Conservation (phyloP, 2,329 filamentous ascomycete species). For the Cladosporium sp. region DNA sequence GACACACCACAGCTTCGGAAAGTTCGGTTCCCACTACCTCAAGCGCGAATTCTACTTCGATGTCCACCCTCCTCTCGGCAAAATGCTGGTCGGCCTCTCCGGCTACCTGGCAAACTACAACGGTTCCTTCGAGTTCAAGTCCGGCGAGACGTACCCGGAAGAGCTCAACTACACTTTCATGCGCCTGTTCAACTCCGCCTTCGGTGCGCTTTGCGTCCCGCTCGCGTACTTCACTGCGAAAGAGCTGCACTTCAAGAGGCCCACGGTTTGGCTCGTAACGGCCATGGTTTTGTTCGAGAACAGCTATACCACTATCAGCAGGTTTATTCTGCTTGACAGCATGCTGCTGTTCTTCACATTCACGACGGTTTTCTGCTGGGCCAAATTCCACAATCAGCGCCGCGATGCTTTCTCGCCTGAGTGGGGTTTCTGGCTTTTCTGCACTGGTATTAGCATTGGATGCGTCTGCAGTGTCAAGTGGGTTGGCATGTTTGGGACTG, state of each 20-base stretch:
- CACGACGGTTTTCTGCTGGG: slow-evolving; percentile 93
- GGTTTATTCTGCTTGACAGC: slow-evolving; percentile 95
- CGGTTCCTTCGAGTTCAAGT: slow-evolving; percentile 99
- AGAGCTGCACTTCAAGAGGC: slow-evolving; percentile 78
- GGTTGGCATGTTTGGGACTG: slow-evolving; percentile 92
- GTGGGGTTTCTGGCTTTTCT: slow-evolving; percentile 91
- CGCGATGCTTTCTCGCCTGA: slow-evolving; percentile 79
- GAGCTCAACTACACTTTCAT: slow-evolving; percentile 98
- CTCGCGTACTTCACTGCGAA: slow-evolving; percentile 93
- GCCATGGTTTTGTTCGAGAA: slow-evolving; percentile 98
- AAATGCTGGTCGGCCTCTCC: slow-evolving; percentile 95
- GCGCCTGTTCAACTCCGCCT: slow-evolving; percentile 94
- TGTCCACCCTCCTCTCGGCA: slow-evolving; percentile 91
- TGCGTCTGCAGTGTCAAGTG: slow-evolving; percentile 99
- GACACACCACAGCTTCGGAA: slow-evolving; percentile 58
- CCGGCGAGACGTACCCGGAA: slow-evolving; percentile 87
- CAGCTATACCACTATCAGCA: slow-evolving; percentile 97
- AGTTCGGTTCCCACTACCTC: slow-evolving; percentile 98
- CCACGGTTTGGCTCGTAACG: slow-evolving; percentile 90
- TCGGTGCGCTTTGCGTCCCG: slow-evolving; percentile 87
- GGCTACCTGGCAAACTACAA: slow-evolving; percentile 97
- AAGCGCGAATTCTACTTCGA: slow-evolving; percentile 99
- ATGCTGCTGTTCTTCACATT: slow-evolving; percentile 99
- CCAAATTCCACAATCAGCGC: slow-evolving; percentile 88
- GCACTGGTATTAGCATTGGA: slow-evolving; percentile 92